phyloP scores from a whole-genome alignment of 192 early-diverging fungal species.

The Umbelopsis vinacea region DNA sequence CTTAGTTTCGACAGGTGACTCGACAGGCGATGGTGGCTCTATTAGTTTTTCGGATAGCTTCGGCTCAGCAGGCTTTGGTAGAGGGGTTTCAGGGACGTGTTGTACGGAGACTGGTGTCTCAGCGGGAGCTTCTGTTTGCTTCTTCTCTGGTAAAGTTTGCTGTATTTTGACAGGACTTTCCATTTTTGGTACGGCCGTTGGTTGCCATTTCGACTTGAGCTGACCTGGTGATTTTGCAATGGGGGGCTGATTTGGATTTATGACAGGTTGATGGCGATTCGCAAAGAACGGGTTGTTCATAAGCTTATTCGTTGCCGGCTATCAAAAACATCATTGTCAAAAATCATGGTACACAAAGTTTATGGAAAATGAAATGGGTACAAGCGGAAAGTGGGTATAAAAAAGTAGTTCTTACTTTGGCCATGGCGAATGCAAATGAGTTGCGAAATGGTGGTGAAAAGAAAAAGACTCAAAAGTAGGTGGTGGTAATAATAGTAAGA shows the following conservation, averaged over 20 bases:
- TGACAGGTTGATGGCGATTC: constrained; percentile 16
- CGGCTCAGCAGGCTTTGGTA: not conserved
- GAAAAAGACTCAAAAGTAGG: not conserved
- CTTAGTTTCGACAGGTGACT: not conserved
- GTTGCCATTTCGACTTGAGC: constrained; percentile 13
- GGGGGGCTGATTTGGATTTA: not conserved
- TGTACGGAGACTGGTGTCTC: not conserved
- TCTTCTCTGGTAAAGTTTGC: not conserved
- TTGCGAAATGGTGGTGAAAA: constrained; percentile 3
- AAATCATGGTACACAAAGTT: not conserved
- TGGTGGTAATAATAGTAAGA: no score
- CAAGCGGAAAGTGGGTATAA: not conserved
- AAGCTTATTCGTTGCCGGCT: constrained; percentile 12
- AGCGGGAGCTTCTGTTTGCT: not conserved
- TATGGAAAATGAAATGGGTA: not conserved
- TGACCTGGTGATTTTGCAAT: not conserved
- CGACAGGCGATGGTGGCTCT: not conserved
- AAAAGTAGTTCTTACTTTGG: constrained; percentile 16
- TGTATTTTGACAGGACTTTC: not conserved
- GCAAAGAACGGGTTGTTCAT: constrained; percentile 23
- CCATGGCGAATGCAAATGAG: constrained; percentile 5
- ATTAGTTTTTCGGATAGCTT: not conserved
- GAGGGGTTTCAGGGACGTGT: not conserved
- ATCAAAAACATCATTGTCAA: not conserved
- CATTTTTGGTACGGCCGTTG: constrained; percentile 1